Evolutionary conservation across 106 monocot genomes (phyloP).

Genomic region (Gastrodia elata): DNA sequence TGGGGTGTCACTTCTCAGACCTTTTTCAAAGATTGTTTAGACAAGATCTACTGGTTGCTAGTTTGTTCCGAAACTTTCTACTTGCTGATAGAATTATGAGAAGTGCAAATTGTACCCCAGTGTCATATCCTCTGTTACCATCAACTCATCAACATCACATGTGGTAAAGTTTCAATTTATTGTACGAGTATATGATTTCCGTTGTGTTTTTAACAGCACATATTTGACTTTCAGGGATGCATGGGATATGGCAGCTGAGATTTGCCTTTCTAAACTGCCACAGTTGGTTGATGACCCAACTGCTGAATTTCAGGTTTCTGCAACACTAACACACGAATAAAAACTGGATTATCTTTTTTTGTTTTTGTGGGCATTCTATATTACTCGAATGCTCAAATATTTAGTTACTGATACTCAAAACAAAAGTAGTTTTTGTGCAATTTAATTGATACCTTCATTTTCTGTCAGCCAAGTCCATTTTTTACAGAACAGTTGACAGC

Average conservation of each 20-base stretch:
- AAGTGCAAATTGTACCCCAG: constrained; percentile 88
- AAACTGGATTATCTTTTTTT: not conserved
- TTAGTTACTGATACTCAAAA: not conserved
- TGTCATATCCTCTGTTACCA: constrained; percentile 72
- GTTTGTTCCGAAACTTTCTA: constrained; percentile 90
- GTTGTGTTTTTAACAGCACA: not conserved
- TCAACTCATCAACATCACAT: constrained; percentile 98
- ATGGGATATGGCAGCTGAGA: constrained; percentile 99
- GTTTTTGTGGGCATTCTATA: constrained; percentile 4
- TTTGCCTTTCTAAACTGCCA: constrained; percentile 80
- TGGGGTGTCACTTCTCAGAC: constrained; percentile 34
- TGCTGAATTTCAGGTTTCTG: constrained; percentile 84
- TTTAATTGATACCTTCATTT: constrained; percentile 5
- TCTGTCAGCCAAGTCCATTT: constrained; percentile 82
- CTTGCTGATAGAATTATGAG: constrained; percentile 94
- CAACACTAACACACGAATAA: not conserved
- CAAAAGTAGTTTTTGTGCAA: not conserved
- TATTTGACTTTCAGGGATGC: constrained; percentile 57
- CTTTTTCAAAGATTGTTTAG: constrained; percentile 83
- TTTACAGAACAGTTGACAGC: constrained; percentile 97
- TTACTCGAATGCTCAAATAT: not conserved
- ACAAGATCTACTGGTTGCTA: constrained; percentile 91
- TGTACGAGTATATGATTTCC: not conserved
- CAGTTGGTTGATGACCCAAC: constrained; percentile 64
- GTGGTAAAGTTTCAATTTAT: constrained; percentile 42